phyloP scores from a whole-genome alignment of 805 yeast genomes.

The Candida arabinofermentans region DNA sequence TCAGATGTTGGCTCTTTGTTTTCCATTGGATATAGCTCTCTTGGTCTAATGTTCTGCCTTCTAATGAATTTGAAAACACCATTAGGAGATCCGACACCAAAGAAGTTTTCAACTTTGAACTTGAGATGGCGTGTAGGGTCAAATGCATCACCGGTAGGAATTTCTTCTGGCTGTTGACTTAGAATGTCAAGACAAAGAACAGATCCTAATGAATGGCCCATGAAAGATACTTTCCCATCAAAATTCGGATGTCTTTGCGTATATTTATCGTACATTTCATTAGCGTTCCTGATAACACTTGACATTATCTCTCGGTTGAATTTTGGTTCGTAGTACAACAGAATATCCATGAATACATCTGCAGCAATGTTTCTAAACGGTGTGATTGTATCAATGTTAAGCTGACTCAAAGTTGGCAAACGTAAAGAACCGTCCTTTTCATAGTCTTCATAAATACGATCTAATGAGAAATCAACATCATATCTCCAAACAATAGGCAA shows the following conservation, averaged over 20 bases:
- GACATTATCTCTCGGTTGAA: slow-evolving; percentile 59
- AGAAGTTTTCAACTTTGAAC: slow-evolving; percentile 71
- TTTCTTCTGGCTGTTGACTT: slow-evolving; percentile 40
- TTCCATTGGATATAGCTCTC: slow-evolving; percentile 17
- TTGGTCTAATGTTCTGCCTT: slow-evolving; percentile 52
- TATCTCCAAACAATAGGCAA: slow-evolving; percentile 93
- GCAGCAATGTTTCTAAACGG: slow-evolving; percentile 78
- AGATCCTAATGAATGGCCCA: slow-evolving; percentile 93
- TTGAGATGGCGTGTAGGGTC: slow-evolving; percentile 41
- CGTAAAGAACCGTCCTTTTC: slow-evolving; percentile 37
- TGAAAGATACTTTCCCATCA: slow-evolving; percentile 74
- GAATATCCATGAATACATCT: slow-evolving; percentile 80
- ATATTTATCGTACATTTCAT: slow-evolving; percentile 56
- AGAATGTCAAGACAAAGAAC: slow-evolving; percentile 78
- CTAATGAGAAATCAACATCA: slow-evolving; percentile 57
- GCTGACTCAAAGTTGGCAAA: slow-evolving; percentile 62
- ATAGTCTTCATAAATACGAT: slow-evolving; percentile 34
- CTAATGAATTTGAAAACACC: slow-evolving; percentile 80
- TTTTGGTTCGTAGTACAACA: slow-evolving; percentile 71
- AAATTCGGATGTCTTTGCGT: slow-evolving; percentile 63
- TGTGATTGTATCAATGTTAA: slow-evolving; percentile 73
- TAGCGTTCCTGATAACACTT: slow-evolving; percentile 61
- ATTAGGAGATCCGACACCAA: slow-evolving; percentile 85
- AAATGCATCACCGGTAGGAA: slow-evolving; percentile 23
- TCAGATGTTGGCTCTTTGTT: slow-evolving; percentile 9